These are phyloP conservation scores for Epithele typhae DNA, from an alignment of 768 basidiomycete species.

Conservation along the genomic window DNA sequence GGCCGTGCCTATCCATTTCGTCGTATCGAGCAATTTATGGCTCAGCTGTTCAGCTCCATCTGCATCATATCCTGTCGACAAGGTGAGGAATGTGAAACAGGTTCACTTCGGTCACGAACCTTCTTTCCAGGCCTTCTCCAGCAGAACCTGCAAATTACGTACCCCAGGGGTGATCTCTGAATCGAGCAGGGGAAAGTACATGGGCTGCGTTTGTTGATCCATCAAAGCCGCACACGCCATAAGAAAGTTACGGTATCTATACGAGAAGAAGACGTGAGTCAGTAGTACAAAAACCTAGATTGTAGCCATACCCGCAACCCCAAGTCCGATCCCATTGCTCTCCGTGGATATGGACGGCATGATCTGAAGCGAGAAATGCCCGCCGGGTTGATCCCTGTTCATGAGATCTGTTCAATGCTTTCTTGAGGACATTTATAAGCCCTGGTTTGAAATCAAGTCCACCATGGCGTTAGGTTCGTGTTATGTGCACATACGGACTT, in stretches of 20 bases:
- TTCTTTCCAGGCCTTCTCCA: constrained; percentile 76
- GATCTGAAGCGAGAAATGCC: constrained; percentile 62
- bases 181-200: constrained; percentile 60
- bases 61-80: constrained; percentile 57
- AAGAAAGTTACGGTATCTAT: constrained; percentile 77
- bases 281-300: no score
- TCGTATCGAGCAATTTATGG: constrained; percentile 47
- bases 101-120: constrained; percentile 48
- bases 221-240: constrained; percentile 75
- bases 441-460: constrained; percentile 39
- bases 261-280: background rate
- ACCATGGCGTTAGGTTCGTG: no score
- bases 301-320: constrained; percentile 42
- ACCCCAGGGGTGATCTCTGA: constrained; percentile 61
- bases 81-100: background rate
- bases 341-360: constrained; percentile 51
- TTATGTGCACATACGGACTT: no score
- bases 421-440: constrained; percentile 59
- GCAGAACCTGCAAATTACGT: constrained; percentile 69
- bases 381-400: constrained; percentile 43
- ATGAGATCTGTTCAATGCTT: constrained; percentile 48
- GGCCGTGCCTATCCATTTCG: constrained; percentile 78
- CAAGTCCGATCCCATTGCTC: constrained; percentile 62
- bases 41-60: constrained; percentile 63
- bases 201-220: constrained; percentile 55